Base-by-base conservation (phyloP, 768 basidiomycete genomes). In the Agaricus sinodeliciosus region DNA sequence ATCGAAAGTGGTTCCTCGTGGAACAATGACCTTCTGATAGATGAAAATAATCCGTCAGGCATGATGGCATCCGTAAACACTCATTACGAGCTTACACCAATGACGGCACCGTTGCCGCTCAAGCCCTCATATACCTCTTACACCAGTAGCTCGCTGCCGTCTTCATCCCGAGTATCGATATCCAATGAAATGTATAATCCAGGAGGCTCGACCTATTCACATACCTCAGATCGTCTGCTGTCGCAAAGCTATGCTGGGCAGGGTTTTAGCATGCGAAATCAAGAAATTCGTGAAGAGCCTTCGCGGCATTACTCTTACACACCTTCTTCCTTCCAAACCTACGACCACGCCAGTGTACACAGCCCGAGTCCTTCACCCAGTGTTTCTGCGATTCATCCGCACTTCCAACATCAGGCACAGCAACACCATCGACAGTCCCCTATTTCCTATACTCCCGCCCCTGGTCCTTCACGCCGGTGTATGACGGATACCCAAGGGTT, bases 401-500 rank as follows among this genome's bases (percentile, higher is more conserved):
- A 74, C 35, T 65, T 65, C 47, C 72, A 73, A 47, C 60, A 68
- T 27, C 65, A 64, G 37, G 66, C 72, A 16, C 71, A 72, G 4
- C 73, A 77, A 57, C 58, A 68, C 11, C 61, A 74, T 31, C 72
- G 72, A 6, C 75, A 79, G 49, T 66, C 72, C 8, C 62, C 76
- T 39, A 58, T 77, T 52, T 67, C 78, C 12, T 84, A 77, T 61
- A 27, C 40, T 37, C 40, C 31, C 9, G 28, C 40, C 25, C 28
- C 31, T 8, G 25, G 22, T 16, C 72, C 74, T 37, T 80, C 79
- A 58, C 74, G 82, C 55, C 76, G 84, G 47, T 72, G 81, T 36
- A 68, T 78, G 47, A 80, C 79, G 27, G 83, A 84, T 43, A 74
- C 81, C 19, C 79, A 79, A 57, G 72, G 72, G 15, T 80, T 73